Conservation (phyloP, 2,329 filamentous ascomycete species). For the Esteya vermicola region DNA sequence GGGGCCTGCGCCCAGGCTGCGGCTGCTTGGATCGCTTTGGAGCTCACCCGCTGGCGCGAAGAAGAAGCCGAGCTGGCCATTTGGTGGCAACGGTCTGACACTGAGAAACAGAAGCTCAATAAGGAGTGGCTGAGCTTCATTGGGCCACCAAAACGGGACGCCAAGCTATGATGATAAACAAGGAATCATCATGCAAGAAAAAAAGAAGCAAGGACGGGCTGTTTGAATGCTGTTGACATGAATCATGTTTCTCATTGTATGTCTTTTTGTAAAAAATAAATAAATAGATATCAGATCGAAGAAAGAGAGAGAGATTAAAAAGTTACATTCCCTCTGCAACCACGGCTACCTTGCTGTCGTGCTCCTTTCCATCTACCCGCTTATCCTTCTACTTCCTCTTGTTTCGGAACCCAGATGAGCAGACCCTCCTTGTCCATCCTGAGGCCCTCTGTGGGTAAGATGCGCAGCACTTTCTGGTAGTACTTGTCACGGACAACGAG, state of each 20-base stretch:
- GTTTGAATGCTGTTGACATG: no score
- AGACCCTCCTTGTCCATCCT: constrained; percentile 55
- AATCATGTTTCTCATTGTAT: no score
- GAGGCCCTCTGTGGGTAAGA: constrained; percentile 66
- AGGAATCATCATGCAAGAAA: neutral
- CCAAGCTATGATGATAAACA: constrained; percentile 3
- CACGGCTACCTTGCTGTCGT: no score
- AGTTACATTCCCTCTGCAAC: no score
- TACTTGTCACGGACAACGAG: constrained; percentile 77
- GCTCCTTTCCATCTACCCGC: neutral
- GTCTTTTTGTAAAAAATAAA: no score
- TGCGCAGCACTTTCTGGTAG: constrained; percentile 78
- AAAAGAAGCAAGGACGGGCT: neutral
- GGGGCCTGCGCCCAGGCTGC: constrained; percentile 47
- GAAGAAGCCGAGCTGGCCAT: constrained; percentile 41
- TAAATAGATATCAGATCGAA: no score
- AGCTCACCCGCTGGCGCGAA: constrained; percentile 40
- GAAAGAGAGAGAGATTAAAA: no score
- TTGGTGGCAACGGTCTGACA: constrained; percentile 34
- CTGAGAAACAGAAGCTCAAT: constrained; percentile 42
- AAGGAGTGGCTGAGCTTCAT: constrained; percentile 29
- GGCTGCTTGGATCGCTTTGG: constrained; percentile 40
- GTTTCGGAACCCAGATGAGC: constrained; percentile 45
- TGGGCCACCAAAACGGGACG: constrained; percentile 1
- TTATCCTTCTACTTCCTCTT: constrained; percentile 13